Base-by-base conservation (phyloP, 129 eudicot genomes). In the Silybum marianum region DNA sequence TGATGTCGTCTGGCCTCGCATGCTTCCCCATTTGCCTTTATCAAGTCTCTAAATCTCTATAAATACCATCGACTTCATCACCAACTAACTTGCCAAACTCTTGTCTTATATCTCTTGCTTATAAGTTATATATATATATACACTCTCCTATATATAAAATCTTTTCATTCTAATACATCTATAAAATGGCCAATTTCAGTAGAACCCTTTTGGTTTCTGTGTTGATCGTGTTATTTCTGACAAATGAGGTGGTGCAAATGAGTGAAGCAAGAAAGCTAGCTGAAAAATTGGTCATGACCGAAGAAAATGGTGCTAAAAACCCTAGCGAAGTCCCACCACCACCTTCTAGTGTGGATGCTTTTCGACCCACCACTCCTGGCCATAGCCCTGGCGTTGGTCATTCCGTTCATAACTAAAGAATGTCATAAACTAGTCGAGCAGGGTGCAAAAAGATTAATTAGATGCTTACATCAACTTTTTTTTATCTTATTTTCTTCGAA, bases 351-450 rank as follows among this genome's bases (percentile, higher is more conserved):
- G 84, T 79, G 3, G 88, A 86, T 21, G 88, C 83, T 62, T 89
- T 74, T 58, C 84, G 89, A 36, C 93, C 90, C 40, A 87, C 90
- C 2, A 71, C 81, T 19, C 93, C 93, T 0, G 93, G 89, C 21
- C 90, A 85, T 24, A 89, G 93, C 42, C 93, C 90, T 1, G 93
- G 93, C 2, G 87, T 87, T 11, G 93, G 93, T 24, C 93, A 87
- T 76, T 78, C 91, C 39, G 14, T 80, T 51, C 87, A 88, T 32
- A 71, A 82, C 71, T 88, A 74, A 40, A 81, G 67, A 14, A 23
- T 7, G 24, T 60, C 24, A 25, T 63, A 65, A 65, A 81, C 60
- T 30, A 66, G 84, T 62, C 18, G 42, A 63, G 71, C 48, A 73
- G 73, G 73, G 73, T 54, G 81, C n/a, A 30, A 3, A 70, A 76